Percentiles rank a stretch among this genome's conserved stretches.
Conservation (phyloP, 768 basidiomycete genomes). For the Pleurotus pulmonarius region DNA sequence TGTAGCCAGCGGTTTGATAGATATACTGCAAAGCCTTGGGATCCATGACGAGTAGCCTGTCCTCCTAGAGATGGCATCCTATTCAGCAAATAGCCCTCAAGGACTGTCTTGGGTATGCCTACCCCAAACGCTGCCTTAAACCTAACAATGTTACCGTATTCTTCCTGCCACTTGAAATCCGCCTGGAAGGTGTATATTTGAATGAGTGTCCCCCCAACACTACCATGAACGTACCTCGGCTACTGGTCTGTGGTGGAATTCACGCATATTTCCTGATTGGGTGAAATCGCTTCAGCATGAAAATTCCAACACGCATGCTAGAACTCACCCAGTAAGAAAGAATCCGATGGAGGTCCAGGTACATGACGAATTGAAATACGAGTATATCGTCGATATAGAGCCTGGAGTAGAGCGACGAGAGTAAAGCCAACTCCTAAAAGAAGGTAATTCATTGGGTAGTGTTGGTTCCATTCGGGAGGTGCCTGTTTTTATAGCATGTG, state of each 20-base stretch:
- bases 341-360: slow-evolving; percentile 31
- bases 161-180: slow-evolving; percentile 41
- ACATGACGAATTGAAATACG: slow-evolving; percentile 29
- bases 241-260: slow-evolving; percentile 29
- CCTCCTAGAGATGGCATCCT: slow-evolving; percentile 27
- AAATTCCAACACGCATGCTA: neutral
- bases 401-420: slow-evolving; percentile 15
- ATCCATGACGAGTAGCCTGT: slow-evolving; percentile 42
- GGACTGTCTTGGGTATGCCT: slow-evolving; percentile 8
- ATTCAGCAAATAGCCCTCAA: neutral
- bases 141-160: slow-evolving; percentile 37
- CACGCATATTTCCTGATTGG: slow-evolving; percentile 20
- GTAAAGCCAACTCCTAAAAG: slow-evolving; percentile 1
- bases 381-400: slow-evolving; percentile 25
- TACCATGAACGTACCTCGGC: slow-evolving; percentile 21
- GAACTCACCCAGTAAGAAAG: slow-evolving; percentile 33
- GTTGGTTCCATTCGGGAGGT: too few species aligned
- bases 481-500: too few species aligned
- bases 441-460: neutral
- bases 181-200: slow-evolving; percentile 21
- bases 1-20: slow-evolving; percentile 38
- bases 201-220: slow-evolving; percentile 8
- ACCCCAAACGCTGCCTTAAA: slow-evolving; percentile 36
- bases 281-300: neutral
- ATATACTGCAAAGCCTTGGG: slow-evolving; percentile 46